Conservation (phyloP, 352 stramenopile species). For the Globisporangium cederbergense region DNA sequence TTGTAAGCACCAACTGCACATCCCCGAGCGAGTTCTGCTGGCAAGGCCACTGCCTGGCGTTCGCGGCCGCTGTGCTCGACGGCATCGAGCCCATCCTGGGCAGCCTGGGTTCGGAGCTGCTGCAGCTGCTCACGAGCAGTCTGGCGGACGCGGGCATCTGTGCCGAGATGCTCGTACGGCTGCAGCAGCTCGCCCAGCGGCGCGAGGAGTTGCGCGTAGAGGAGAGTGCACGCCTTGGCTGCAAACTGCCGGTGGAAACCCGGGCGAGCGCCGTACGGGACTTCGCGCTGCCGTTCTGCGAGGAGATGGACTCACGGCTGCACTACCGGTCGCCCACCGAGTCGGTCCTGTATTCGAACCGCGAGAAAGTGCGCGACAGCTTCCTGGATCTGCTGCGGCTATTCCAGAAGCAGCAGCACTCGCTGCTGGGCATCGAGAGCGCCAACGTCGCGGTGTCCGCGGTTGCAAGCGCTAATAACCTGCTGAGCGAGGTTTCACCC, state of each 20-base stretch:
- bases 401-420: slow-evolving; percentile 63
- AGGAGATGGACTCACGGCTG: slow-evolving; percentile 62
- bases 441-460: slow-evolving; percentile 25
- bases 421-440: slow-evolving; percentile 37
- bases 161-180: slow-evolving; percentile 22
- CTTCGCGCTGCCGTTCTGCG: slow-evolving; percentile 62
- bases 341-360: slow-evolving; percentile 56
- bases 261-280: slow-evolving; percentile 46
- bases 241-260: slow-evolving; percentile 47
- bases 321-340: slow-evolving; percentile 57
- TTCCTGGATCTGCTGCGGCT: slow-evolving; percentile 54
- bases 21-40: slow-evolving; percentile 43
- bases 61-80: slow-evolving; percentile 36
- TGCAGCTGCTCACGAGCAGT: slow-evolving; percentile 25
- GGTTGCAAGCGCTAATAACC: slow-evolving; percentile 22
- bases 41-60: slow-evolving; percentile 30
- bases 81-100: slow-evolving; percentile 31
- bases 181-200: slow-evolving; percentile 24
- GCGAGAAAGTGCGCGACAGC: slow-evolving; percentile 58
- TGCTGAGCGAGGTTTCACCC: slow-evolving; percentile 39
- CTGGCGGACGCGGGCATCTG: slow-evolving; percentile 29
- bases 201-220: slow-evolving; percentile 47
- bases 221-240: slow-evolving; percentile 53
- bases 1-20: background rate
- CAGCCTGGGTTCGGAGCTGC: slow-evolving; percentile 30